phyloP scores from a whole-genome alignment of 768 basidiomycete species.

The Lentinus brumalis region DNA sequence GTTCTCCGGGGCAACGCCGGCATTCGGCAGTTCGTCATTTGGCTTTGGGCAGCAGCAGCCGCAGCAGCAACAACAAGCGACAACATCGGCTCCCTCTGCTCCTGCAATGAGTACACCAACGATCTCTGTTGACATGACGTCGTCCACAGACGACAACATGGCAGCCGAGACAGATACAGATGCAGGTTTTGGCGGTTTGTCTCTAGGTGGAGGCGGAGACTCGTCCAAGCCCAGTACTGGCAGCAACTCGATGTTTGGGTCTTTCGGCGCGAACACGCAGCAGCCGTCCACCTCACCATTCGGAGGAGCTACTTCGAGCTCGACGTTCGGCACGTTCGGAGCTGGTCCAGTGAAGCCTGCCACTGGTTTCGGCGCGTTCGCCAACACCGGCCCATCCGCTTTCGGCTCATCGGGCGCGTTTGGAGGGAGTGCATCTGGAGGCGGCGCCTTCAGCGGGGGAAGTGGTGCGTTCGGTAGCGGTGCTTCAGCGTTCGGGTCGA shows the following conservation, averaged over 20 bases:
- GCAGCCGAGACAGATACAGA: conserved; percentile 23
- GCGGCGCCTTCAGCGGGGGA: neutral
- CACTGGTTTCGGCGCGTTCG: conserved; percentile 34
- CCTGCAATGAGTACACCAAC: conserved; percentile 5
- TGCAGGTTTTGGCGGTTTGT: conserved; percentile 29
- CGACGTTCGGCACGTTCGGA: conserved; percentile 11
- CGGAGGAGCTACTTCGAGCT: conserved; percentile 14
- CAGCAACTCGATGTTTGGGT: conserved; percentile 29
- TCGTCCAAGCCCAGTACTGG: conserved; percentile 18
- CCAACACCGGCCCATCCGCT: conserved; percentile 19
- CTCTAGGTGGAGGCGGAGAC: conserved; percentile 24
- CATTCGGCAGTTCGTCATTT: conserved; percentile 27
- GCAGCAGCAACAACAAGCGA: neutral
- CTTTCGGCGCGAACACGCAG: conserved; percentile 12
- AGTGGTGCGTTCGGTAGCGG: neutral
- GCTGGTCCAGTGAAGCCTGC: conserved; percentile 24
- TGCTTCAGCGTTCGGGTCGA: conserved; percentile 3
- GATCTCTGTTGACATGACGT: conserved; percentile 14
- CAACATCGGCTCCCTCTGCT: conserved; percentile 1
- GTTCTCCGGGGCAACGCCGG: conserved; percentile 24
- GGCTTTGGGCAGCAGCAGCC: conserved; percentile 11
- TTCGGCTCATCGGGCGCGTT: conserved; percentile 12
- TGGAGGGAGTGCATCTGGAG: neutral
- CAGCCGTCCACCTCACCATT: conserved; percentile 16
- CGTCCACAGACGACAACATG: conserved; percentile 23